Conservation (phyloP, 345 rosid species). For the Murraya koenigii region DNA sequence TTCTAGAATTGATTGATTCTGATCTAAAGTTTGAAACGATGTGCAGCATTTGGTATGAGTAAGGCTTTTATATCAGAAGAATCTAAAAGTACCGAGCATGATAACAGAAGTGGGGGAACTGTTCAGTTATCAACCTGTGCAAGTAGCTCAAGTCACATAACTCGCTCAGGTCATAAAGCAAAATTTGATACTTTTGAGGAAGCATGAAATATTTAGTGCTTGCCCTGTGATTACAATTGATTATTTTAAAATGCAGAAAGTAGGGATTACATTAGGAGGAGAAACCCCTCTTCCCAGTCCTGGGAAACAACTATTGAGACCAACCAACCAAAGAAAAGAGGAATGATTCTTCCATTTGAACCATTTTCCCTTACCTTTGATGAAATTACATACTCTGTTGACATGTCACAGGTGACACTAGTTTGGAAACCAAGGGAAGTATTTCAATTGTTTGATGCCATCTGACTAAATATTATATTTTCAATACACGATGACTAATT, state of each 20-base stretch:
- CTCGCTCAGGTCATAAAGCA: not conserved
- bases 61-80: not conserved
- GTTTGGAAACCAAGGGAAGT: not conserved
- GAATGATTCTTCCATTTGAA: slow-evolving; percentile 51
- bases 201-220: not conserved
- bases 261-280: not conserved
- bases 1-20: not conserved
- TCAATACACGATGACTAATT: not conserved
- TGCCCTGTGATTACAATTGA: not conserved
- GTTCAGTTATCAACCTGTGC: not conserved
- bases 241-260: not conserved
- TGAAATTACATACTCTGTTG: slow-evolving; percentile 35
- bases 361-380: slow-evolving; percentile 40
- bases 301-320: not conserved
- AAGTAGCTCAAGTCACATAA: not conserved
- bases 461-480: not conserved
- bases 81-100: not conserved
- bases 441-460: not conserved
- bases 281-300: not conserved
- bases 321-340: slow-evolving; percentile 21
- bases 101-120: not conserved
- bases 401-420: slow-evolving; percentile 43
- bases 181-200: not conserved
- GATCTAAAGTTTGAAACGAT: not conserved
- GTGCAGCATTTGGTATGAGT: not conserved